Percentiles rank a stretch among this genome's conserved stretches.
Conservation (phyloP, 306 rosid species). For the Delonix regia region DNA sequence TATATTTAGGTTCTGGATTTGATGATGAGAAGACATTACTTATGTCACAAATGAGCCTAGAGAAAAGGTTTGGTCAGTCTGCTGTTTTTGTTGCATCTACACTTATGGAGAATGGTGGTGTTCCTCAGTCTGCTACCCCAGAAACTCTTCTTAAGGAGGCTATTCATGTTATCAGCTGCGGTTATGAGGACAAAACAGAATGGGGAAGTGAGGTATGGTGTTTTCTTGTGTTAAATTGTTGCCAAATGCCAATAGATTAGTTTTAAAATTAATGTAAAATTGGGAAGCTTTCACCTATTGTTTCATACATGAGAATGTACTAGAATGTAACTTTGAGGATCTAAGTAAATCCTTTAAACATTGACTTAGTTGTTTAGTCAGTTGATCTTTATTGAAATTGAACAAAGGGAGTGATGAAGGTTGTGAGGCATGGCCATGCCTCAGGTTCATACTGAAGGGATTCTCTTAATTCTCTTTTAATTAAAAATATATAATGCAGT, state of each 20-base stretch:
- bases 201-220: conserved; percentile 80
- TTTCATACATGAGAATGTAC: neutral
- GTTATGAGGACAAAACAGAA: conserved; percentile 85
- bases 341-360: neutral
- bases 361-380: neutral
- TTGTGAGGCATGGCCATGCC: neutral
- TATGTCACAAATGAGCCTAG: conserved; percentile 93
- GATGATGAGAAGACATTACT: conserved; percentile 82
- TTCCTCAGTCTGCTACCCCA: conserved; percentile 93
- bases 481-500: neutral
- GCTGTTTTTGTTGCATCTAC: conserved; percentile 92
- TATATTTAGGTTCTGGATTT: conserved; percentile 72
- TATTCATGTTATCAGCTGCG: conserved; percentile 91
- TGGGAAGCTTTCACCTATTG: neutral
- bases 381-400: neutral
- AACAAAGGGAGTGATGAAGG: neutral
- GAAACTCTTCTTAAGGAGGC: conserved; percentile 96
- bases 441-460: neutral
- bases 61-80: conserved; percentile 89
- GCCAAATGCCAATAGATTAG: neutral
- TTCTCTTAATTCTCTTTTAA: neutral
- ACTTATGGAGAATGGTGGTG: conserved; percentile 94
- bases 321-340: neutral
- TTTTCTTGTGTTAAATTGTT: conserved; percentile 24
- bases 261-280: neutral